Evolutionary conservation across 1,139 yeast genomes (phyloP).

Genomic region (Lodderomyces metapsilosis): DNA sequence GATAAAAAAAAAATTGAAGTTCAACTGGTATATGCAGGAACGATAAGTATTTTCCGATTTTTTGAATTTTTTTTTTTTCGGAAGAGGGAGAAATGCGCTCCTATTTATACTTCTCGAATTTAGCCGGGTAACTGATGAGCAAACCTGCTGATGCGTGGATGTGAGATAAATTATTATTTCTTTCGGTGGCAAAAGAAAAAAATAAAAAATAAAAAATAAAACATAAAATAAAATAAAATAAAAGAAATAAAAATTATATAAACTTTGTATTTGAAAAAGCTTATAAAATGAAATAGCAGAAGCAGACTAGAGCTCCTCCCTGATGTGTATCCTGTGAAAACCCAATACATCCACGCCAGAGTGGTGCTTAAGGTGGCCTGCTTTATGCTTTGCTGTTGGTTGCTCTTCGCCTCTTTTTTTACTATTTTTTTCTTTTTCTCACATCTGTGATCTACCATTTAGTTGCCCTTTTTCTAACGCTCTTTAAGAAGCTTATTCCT

Average conservation of each 20-base stretch:
- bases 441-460: background rate
- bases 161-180: background rate
- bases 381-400: too few species aligned
- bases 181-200: background rate
- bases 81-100: constrained; percentile 16
- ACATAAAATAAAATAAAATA: background rate
- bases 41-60: background rate
- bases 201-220: background rate
- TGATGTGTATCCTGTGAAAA: too few species aligned
- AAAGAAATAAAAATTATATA: background rate
- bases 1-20: background rate
- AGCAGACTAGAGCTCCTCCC: too few species aligned
- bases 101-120: constrained; percentile 25
- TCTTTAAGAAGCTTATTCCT: constrained; percentile 77
- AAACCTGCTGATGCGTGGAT: constrained; percentile 1
- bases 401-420: too few species aligned
- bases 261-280: too few species aligned
- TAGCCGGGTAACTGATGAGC: constrained; percentile 27
- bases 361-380: too few species aligned
- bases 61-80: background rate
- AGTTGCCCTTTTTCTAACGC: constrained; percentile 24
- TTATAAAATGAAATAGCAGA: too few species aligned
- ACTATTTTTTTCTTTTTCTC: too few species aligned
- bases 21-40: constrained; percentile 8
- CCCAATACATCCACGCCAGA: too few species aligned